Conservation (phyloP, 192 early-diverging fungal genomes). For the Backusella morwellensis region DNA sequence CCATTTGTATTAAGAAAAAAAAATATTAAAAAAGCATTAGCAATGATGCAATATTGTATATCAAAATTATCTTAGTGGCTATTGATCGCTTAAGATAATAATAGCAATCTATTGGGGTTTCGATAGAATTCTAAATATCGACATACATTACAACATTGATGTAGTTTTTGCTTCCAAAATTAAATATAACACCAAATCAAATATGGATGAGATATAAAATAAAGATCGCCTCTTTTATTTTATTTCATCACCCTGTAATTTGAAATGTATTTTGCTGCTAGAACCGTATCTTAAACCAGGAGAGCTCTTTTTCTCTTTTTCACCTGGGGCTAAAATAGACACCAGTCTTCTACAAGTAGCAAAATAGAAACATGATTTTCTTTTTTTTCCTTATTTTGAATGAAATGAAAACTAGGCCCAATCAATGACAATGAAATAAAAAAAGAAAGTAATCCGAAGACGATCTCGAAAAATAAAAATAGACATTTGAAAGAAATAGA, state of each 20-base stretch:
- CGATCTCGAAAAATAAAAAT: background rate
- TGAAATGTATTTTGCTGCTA: background rate
- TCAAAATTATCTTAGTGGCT: background rate
- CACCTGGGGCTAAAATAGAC: background rate
- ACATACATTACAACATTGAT: background rate
- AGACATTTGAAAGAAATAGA: background rate
- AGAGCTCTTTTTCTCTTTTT: background rate
- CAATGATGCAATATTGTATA: background rate
- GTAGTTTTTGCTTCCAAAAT: background rate
- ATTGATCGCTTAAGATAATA: background rate
- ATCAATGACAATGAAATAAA: background rate
- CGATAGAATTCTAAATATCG: background rate
- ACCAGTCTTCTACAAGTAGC: background rate
- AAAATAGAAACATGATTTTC: constrained; percentile 1
- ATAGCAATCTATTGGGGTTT: background rate
- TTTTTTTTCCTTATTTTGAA: constrained; percentile 11
- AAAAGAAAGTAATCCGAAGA: background rate
- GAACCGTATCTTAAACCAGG: background rate
- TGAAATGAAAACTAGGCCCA: background rate
- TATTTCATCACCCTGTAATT: background rate
- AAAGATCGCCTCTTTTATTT: background rate
- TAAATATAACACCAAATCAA: background rate
- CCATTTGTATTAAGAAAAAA: background rate
- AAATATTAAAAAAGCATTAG: background rate
- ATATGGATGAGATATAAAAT: background rate